These are phyloP conservation scores for Amphirosellinia nigrospora DNA, from an alignment of 495 filamentous ascomycete species.

Conservation along the genomic window DNA sequence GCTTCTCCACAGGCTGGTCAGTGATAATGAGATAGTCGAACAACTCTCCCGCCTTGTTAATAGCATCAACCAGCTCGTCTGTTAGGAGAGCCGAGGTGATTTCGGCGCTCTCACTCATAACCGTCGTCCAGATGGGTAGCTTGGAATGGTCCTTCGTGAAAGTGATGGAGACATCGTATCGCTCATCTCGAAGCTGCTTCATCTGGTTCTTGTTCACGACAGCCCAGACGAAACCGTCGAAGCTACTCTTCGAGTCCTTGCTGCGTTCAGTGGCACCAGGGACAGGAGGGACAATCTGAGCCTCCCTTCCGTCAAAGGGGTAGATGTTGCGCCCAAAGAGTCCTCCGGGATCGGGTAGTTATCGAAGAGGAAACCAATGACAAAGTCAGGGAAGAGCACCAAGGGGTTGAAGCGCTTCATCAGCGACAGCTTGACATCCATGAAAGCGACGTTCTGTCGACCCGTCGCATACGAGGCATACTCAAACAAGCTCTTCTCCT, in stretches of 20 bases:
- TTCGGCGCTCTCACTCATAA: slow-evolving; percentile 96
- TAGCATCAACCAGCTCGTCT: slow-evolving; percentile 79
- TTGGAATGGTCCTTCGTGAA: slow-evolving; percentile 88
- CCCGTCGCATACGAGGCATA: slow-evolving; percentile 92
- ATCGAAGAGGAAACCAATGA: slow-evolving; percentile 79
- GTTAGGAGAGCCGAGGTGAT: slow-evolving; percentile 88
- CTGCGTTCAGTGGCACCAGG: slow-evolving; percentile 60
- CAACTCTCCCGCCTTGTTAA: slow-evolving; percentile 77
- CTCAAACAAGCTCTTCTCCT: slow-evolving; percentile 83
- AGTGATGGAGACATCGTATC: slow-evolving; percentile 93
- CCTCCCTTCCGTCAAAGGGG: slow-evolving; percentile 91
- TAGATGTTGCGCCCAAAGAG: slow-evolving; percentile 75
- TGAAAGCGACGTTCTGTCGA: slow-evolving; percentile 88
- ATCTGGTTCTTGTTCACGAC: slow-evolving; percentile 94
- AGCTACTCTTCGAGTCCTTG: slow-evolving; percentile 72
- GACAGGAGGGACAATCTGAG: slow-evolving; percentile 66
- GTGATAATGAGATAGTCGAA: slow-evolving; percentile 89
- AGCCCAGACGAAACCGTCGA: slow-evolving; percentile 93
- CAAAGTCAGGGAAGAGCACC: slow-evolving; percentile 68
- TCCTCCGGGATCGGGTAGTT: slow-evolving; percentile 71
- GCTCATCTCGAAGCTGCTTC: slow-evolving; percentile 86
- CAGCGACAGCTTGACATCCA: slow-evolving; percentile 82
- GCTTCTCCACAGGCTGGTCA: slow-evolving; percentile 91
- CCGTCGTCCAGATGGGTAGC: slow-evolving; percentile 88
- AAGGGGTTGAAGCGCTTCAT: slow-evolving; percentile 91